phyloP scores from a whole-genome alignment of 148 eudicot genomes.

The Vaccinium macrocarpon region DNA sequence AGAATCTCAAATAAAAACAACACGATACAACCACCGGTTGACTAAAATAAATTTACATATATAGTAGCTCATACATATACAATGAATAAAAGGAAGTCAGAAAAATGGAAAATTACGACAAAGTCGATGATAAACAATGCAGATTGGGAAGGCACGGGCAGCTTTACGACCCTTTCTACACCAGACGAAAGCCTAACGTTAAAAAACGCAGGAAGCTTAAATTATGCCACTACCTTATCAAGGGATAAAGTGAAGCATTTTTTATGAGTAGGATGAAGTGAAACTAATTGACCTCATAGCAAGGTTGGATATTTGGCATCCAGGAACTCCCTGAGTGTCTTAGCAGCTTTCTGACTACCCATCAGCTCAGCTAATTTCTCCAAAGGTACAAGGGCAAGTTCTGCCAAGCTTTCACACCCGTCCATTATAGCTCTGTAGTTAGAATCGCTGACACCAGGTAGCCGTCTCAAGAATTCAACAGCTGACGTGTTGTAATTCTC shows the following conservation, averaged over 20 bases:
- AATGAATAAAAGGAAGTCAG: neutral
- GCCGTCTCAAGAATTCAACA: conserved; percentile 86
- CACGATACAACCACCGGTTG: neutral
- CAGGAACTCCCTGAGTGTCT: conserved; percentile 82
- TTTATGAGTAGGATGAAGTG: neutral
- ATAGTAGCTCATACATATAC: neutral
- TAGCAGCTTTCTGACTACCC: conserved; percentile 96
- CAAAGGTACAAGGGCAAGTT: conserved; percentile 72
- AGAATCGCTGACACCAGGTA: conserved; percentile 94
- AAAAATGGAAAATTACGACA: neutral
- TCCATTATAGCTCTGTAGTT: conserved; percentile 91
- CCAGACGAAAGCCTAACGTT: neutral
- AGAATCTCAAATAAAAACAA: neutral
- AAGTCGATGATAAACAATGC: neutral
- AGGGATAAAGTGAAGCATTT: neutral
- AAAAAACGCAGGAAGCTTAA: neutral
- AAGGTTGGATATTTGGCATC: conserved; percentile 97
- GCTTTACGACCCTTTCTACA: neutral
- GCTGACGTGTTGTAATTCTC: conserved; percentile 97
- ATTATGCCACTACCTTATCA: neutral
- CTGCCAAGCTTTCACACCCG: conserved; percentile 73
- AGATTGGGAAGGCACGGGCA: neutral
- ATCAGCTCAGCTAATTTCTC: conserved; percentile 81
- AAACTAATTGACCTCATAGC: conserved; percentile 32
- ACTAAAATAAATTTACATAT: neutral